Evolutionary conservation across 495 filamentous ascomycete species (phyloP).

Genomic region (Talaromyces borbonicus): DNA sequence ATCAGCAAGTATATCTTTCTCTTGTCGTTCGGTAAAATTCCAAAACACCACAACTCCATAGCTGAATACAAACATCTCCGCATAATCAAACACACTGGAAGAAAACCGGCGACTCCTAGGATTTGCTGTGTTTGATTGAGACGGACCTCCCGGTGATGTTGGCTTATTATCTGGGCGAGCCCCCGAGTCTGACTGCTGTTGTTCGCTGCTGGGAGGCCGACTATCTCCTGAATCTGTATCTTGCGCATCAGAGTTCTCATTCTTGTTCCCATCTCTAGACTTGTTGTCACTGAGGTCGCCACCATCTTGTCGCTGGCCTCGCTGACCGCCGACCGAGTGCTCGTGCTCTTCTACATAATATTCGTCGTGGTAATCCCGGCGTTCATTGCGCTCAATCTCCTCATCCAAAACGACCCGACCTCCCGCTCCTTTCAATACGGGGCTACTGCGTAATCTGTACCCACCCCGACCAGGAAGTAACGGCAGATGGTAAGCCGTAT

Average conservation of each 20-base stretch:
- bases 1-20: slow-evolving; percentile 94
- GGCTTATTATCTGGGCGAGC: not conserved
- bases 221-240: slow-evolving; percentile 7
- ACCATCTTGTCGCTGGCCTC: too few relatives aligned
- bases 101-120: slow-evolving; percentile 30
- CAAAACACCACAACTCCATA: slow-evolving; percentile 98
- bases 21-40: slow-evolving; percentile 93
- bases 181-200: not conserved
- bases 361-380: slow-evolving; percentile 80
- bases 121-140: slow-evolving; percentile 22
- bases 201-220: slow-evolving; percentile 3
- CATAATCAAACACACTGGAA: slow-evolving; percentile 62
- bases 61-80: slow-evolving; percentile 95
- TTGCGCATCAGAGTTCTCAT: not conserved
- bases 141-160: slow-evolving; percentile 10
- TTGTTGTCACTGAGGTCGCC: too few relatives aligned
- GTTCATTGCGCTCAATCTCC: slow-evolving; percentile 91
- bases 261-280: not conserved
- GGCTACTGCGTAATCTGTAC: slow-evolving; percentile 78
- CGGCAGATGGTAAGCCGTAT: slow-evolving; percentile 89
- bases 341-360: slow-evolving; percentile 56
- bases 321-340: slow-evolving; percentile 15
- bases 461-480: slow-evolving; percentile 77
- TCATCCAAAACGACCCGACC: slow-evolving; percentile 89
- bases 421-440: slow-evolving; percentile 82